These are phyloP conservation scores for Urtica urens DNA, from an alignment of 306 rosid species.

Conservation along the genomic window DNA sequence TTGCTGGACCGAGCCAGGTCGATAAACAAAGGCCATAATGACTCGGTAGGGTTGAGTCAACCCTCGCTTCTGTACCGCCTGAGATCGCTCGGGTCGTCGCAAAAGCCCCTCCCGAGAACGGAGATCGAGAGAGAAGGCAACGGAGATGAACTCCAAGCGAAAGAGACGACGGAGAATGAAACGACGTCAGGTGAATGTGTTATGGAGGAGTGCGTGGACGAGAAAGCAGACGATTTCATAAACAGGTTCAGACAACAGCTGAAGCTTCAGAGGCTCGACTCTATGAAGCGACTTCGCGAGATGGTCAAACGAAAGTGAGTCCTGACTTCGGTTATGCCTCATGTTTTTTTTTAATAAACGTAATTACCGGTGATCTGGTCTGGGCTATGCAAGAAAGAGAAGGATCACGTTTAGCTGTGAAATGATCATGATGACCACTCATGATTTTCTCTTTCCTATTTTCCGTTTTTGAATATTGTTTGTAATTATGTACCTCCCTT, in stretches of 20 bases:
- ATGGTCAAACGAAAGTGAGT: conserved; percentile 8
- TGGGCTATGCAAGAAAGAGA: too few relatives aligned
- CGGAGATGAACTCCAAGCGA: conserved; percentile 1
- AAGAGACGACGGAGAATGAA: conserved; percentile 5
- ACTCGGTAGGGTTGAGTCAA: too few relatives aligned
- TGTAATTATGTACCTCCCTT: too few relatives aligned
- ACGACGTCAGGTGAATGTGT: conserved; percentile 32
- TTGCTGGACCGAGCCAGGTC: conserved; percentile 38
- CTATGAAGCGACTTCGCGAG: conserved; percentile 41
- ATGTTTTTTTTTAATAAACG: not conserved
- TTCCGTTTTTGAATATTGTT: too few relatives aligned
- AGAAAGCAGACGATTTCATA: conserved; percentile 72
- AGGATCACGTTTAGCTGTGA: too few relatives aligned
- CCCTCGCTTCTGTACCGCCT: not conserved
- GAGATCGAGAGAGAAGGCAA: not conserved
- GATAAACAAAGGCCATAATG: too few relatives aligned
- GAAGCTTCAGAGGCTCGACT: conserved; percentile 58
- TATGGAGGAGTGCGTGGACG: conserved; percentile 36
- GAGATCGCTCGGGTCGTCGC: not conserved
- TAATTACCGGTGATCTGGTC: too few relatives aligned
- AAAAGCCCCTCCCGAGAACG: not conserved
- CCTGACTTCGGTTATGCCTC: too few relatives aligned
- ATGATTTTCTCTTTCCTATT: too few relatives aligned
- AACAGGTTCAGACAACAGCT: conserved; percentile 68
- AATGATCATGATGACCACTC: too few relatives aligned